A percentile compares a stretch with the other conserved stretches of the same genome.
phyloP scores from a whole-genome alignment of 805 yeast genomes.

The Wickerhamomyces queroliae region DNA sequence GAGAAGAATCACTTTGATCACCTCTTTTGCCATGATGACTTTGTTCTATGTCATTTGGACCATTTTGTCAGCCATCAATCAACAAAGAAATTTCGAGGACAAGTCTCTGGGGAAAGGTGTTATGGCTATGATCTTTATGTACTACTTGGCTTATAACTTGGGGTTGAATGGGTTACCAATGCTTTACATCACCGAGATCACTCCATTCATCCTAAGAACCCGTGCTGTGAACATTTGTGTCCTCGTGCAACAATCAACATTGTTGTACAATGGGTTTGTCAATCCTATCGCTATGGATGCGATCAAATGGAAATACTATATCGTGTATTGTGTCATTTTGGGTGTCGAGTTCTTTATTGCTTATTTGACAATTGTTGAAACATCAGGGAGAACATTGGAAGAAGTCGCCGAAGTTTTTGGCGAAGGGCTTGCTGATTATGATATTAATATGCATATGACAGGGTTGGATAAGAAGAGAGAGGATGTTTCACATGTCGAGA shows the following conservation, averaged over 20 bases:
- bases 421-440: no score
- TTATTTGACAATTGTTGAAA: conserved; percentile 25
- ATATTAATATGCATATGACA: no score
- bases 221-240: conserved; percentile 23
- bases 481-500: no score
- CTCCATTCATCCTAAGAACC: conserved; percentile 27
- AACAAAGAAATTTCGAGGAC: conserved; percentile 33
- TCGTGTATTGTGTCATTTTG: conserved; percentile 25
- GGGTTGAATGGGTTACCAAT: conserved; percentile 41
- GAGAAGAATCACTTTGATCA: conserved; percentile 32
- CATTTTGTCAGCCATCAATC: conserved; percentile 39
- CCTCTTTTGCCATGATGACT: conserved; percentile 31
- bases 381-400: conserved; percentile 26
- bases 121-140: conserved; percentile 45
- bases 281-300: conserved; percentile 31
- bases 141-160: conserved; percentile 34
- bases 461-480: no score
- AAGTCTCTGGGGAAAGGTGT: conserved; percentile 39
- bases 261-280: conserved; percentile 26
- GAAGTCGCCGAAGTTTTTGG: conserved; percentile 25
- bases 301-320: conserved; percentile 29
- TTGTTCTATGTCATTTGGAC: conserved; percentile 38
- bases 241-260: conserved; percentile 18
- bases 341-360: conserved; percentile 23
- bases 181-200: conserved; percentile 38